These are phyloP conservation scores for Glomus cerebriforme DNA, from an alignment of 192 early-diverging fungal genomes.

Conservation along the genomic window DNA sequence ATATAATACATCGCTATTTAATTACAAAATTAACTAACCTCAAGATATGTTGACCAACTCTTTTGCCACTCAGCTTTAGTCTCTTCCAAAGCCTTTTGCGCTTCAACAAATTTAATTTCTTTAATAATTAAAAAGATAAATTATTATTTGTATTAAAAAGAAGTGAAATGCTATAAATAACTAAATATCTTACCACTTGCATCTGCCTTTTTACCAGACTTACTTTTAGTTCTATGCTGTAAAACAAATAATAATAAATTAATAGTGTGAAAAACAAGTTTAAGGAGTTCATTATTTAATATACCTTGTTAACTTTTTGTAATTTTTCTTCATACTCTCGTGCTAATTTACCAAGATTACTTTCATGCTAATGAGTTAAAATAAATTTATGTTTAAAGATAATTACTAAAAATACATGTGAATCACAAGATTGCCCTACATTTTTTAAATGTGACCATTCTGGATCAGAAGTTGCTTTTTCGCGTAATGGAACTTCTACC, in stretches of 20 bases:
- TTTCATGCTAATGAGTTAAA: slow-evolving; percentile 8
- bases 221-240: not conserved
- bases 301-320: slow-evolving; percentile 26
- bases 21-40: not conserved
- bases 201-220: not conserved
- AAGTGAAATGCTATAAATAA: no score
- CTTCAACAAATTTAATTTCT: slow-evolving; percentile 37
- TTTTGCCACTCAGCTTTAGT: slow-evolving; percentile 39
- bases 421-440: not conserved
- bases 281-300: not conserved
- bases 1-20: not conserved
- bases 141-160: not conserved
- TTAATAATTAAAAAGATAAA: not conserved
- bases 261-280: not conserved
- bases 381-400: not conserved
- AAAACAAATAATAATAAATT: not conserved
- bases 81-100: slow-evolving; percentile 34
- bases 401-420: not conserved
- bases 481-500: slow-evolving; percentile 41
- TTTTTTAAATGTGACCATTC: slow-evolving; percentile 22
- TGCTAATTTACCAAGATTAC: slow-evolving; percentile 11
- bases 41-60: not conserved
- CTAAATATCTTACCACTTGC: not conserved
- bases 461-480: slow-evolving; percentile 12
- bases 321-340: slow-evolving; percentile 23